phyloP scores from a whole-genome alignment of 2,329 filamentous ascomycete species.

The Myriosclerotinia scirpicola region DNA sequence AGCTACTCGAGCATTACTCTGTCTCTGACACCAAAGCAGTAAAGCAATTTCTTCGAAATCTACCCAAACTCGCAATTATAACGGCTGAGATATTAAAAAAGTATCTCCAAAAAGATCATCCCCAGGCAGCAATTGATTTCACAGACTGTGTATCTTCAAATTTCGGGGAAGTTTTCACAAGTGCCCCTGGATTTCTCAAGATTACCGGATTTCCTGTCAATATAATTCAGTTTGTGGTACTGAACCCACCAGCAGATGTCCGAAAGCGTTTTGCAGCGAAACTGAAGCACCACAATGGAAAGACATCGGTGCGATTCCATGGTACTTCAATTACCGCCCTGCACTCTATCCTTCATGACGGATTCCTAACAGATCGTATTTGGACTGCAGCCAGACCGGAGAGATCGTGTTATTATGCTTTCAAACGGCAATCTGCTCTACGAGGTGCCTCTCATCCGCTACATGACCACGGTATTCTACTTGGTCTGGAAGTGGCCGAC shows the following conservation, averaged over 20 bases:
- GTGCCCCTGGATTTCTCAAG: not conserved
- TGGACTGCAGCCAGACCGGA: not conserved
- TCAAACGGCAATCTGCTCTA: not conserved
- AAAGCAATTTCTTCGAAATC: not conserved
- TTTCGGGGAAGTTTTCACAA: not conserved
- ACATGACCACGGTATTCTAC: not conserved
- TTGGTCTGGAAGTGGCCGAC: constrained; percentile 4
- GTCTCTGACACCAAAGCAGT: not conserved
- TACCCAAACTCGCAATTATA: not conserved
- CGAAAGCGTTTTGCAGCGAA: not conserved
- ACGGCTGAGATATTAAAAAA: not conserved
- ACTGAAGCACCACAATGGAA: not conserved
- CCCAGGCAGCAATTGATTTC: not conserved
- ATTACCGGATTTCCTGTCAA: not conserved
- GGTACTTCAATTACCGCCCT: not conserved
- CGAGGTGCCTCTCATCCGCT: not conserved
- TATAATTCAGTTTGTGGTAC: not conserved
- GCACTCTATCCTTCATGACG: constrained; percentile 7
- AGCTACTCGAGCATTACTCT: not conserved
- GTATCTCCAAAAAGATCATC: not conserved
- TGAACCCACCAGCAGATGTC: not conserved
- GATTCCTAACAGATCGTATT: not conserved
- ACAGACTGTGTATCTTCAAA: not conserved
- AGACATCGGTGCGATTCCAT: not conserved
- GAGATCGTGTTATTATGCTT: not conserved